Percentiles rank a stretch among this genome's conserved stretches.
These are phyloP conservation scores for Fraxinus floribunda DNA, from an alignment of 305 asterid species.

Conservation along the genomic window DNA sequence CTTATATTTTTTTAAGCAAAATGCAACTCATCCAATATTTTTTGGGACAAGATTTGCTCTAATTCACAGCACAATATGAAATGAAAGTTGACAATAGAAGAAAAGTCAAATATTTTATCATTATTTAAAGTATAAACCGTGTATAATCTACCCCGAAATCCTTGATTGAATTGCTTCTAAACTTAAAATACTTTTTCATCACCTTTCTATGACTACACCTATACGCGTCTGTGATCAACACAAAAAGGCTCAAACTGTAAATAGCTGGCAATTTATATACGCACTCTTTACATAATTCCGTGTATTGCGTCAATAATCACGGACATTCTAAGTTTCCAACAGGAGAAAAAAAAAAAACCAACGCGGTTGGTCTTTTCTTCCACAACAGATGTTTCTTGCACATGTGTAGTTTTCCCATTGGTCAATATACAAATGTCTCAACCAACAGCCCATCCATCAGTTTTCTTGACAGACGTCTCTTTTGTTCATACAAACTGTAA, in stretches of 20 bases:
- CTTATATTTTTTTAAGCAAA: no score
- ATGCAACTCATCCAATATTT: background rate
- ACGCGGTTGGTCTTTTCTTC: conserved; percentile 24
- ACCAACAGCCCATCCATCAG: conserved; percentile 16
- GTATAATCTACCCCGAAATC: background rate
- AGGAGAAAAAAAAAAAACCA: background rate
- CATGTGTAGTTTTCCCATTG: conserved; percentile 15
- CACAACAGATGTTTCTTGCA: background rate
- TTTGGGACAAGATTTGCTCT: background rate
- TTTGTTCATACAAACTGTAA: background rate
- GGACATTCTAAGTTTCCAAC: conserved; percentile 39
- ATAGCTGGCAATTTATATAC: conserved; percentile 10
- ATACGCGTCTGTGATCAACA: background rate
- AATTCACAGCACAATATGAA: background rate
- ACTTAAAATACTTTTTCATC: background rate
- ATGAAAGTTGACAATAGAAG: background rate
- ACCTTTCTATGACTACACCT: background rate
- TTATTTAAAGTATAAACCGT: conserved; percentile 6
- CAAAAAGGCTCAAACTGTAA: conserved; percentile 13
- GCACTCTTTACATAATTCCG: conserved; percentile 24
- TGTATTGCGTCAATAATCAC: conserved; percentile 48
- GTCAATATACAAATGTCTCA: background rate
- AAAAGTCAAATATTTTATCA: background rate
- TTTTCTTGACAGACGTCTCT: conserved; percentile 23
- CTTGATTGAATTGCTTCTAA: background rate